A percentile compares a stretch with the other conserved stretches of the same genome.
Conservation (phyloP, 306 rosid species). For the Vicia sativa region DNA sequence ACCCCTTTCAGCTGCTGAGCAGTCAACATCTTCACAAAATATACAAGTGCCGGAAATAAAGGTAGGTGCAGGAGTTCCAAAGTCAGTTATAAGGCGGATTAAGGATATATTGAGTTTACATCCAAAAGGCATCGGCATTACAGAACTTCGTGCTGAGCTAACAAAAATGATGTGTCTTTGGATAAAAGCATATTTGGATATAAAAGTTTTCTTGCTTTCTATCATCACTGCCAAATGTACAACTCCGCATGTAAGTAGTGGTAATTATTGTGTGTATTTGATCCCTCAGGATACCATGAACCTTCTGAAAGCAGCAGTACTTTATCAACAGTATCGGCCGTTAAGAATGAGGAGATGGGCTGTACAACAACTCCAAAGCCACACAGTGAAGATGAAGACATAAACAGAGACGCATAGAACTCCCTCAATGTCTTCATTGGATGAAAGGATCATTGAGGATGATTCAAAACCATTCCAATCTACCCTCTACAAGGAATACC, state of each 20-base stretch:
- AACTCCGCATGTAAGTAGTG: slow-evolving; percentile 40
- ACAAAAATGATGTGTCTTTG: slow-evolving; percentile 35
- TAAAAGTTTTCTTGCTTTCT: slow-evolving; percentile 58
- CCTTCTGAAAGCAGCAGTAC: slow-evolving; percentile 35
- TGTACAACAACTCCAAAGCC: slow-evolving; percentile 33
- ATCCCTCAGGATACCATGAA: slow-evolving; percentile 34
- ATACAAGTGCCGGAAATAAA: slow-evolving; percentile 44
- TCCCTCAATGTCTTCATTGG: slow-evolving; percentile 26
- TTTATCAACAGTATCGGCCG: slow-evolving; percentile 23
- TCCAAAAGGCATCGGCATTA: slow-evolving; percentile 61
- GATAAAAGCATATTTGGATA: slow-evolving; percentile 57
- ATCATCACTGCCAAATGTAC: slow-evolving; percentile 48
- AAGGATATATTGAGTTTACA: slow-evolving; percentile 46
- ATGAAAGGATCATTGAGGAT: slow-evolving; percentile 31
- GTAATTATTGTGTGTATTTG: slow-evolving; percentile 32
- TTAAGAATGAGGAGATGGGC: slow-evolving; percentile 34
- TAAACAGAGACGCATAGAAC: slow-evolving; percentile 31
- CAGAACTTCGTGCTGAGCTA: slow-evolving; percentile 55
- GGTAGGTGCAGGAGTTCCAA: slow-evolving; percentile 45
- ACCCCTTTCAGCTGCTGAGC: slow-evolving; percentile 51
- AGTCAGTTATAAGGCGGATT: slow-evolving; percentile 41
- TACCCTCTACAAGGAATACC: slow-evolving; percentile 32
- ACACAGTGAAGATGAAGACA: slow-evolving; percentile 39
- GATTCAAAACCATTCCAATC: slow-evolving; percentile 39
- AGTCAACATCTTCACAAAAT: slow-evolving; percentile 37